Percentiles rank a stretch among this genome's conserved stretches.
These are phyloP conservation scores for Arctium lappa DNA, from an alignment of 129 eudicot genomes.

Conservation along the genomic window DNA sequence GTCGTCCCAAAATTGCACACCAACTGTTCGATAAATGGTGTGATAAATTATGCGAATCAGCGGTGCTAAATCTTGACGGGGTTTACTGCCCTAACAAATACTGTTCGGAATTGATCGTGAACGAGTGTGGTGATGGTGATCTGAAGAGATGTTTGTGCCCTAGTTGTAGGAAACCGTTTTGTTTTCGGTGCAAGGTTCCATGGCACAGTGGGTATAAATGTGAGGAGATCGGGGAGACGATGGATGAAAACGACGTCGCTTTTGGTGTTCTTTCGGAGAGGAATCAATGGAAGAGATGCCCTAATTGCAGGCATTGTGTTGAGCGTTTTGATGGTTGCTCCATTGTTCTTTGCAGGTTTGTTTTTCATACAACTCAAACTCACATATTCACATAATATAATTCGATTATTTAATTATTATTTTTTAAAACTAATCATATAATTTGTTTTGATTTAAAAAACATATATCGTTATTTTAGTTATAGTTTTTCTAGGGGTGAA, in stretches of 20 bases:
- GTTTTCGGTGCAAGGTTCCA: slow-evolving; percentile 36
- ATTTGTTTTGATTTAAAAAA: no score
- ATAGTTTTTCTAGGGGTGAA: no score
- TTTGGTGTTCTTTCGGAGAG: slow-evolving; percentile 47
- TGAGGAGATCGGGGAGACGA: slow-evolving; percentile 41
- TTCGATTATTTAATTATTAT: not conserved
- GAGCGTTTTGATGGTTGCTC: slow-evolving; percentile 41
- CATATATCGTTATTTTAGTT: no score
- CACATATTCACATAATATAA: no score
- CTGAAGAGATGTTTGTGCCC: slow-evolving; percentile 36
- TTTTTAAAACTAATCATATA: no score
- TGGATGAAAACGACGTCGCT: slow-evolving; percentile 45
- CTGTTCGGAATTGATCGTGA: slow-evolving; percentile 43
- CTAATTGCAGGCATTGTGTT: slow-evolving; percentile 39
- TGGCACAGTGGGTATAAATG: slow-evolving; percentile 57
- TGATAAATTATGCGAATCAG: no score
- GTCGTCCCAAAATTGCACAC: not conserved
- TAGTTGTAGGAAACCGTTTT: slow-evolving; percentile 39
- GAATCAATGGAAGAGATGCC: slow-evolving; percentile 51
- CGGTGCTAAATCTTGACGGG: no score
- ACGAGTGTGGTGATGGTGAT: slow-evolving; percentile 47
- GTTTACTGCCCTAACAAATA: not conserved
- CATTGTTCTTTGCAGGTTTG: slow-evolving; percentile 46
- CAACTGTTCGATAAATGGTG: no score
- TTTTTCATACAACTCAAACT: not conserved